Evolutionary conservation across 805 yeast genomes (phyloP).

Genomic region (Nakazawaea ishiwadae): DNA sequence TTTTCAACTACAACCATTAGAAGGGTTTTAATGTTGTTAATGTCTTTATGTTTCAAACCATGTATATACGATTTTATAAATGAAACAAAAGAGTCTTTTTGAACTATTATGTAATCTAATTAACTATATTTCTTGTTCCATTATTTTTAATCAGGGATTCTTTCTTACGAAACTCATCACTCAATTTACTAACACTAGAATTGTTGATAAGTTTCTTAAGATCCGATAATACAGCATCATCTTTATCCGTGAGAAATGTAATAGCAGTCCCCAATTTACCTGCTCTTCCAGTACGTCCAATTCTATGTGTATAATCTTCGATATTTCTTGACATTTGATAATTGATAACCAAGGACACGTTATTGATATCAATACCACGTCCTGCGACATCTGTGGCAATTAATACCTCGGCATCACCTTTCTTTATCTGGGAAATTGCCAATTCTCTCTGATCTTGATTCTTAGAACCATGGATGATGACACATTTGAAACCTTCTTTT

Average conservation of each 20-base stretch:
- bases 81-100: too few species aligned
- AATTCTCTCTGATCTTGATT: conserved; percentile 80
- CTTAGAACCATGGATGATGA: conserved; percentile 81
- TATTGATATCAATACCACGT: conserved; percentile 89
- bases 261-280: conserved; percentile 75
- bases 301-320: conserved; percentile 86
- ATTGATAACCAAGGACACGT: conserved; percentile 81
- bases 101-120: conserved; percentile 5
- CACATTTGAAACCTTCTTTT: conserved; percentile 42
- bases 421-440: conserved; percentile 58
- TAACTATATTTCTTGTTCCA: conserved; percentile 9
- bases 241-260: conserved; percentile 63
- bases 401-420: conserved; percentile 53
- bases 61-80: too few species aligned
- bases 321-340: conserved; percentile 75
- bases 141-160: conserved; percentile 17
- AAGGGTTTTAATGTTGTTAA: too few species aligned
- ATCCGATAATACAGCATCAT: conserved; percentile 45
- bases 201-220: conserved; percentile 43
- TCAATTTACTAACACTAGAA: conserved; percentile 32
- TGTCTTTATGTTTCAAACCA: too few species aligned
- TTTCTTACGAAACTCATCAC: conserved; percentile 31
- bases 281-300: conserved; percentile 97
- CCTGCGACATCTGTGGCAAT: conserved; percentile 97
- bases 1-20: too few species aligned